Base-by-base conservation (phyloP, 495 filamentous ascomycete genomes). In the Aspergillus sclerotioniger region DNA sequence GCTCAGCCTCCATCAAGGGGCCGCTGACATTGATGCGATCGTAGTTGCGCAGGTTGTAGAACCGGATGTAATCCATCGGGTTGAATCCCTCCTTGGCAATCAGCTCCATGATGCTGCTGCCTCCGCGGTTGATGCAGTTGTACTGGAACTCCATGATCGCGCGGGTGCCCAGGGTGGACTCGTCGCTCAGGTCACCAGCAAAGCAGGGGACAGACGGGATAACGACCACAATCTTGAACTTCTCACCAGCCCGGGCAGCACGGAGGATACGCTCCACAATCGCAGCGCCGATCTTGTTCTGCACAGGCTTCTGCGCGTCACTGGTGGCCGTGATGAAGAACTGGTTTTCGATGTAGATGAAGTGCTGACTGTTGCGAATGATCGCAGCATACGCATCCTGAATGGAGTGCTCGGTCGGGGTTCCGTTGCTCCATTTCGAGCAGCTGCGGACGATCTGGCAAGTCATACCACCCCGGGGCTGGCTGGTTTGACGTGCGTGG, bases 81-180 rank as follows among this genome's bases (percentile, higher is more conserved):
- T 91, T 81, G 53, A 90, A 82, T 0, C 92, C 92, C 37, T 82
- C 83, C 60, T 84, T 84, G 50, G 80, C 79, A 54, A 96, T 81
- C 19, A 79, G 68, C 71, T 96, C 91, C 76, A 95, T 87, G 60
- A 96, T 96, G 62, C 87, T 91, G 72, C 88, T 76, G 3, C 90
- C 91, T 32, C 90, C 90, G n/a, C 94, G 84, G 71, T 87, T 92
- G 75, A 98, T 96, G 45, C 83, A 87, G 67, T 88, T 81, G 71
- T 96, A 93, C 67, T 93, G 90, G 76, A 90, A 96, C 69, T 96
- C 91, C 91, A 98, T 96, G 69, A 98, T 96, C 0, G 92, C 92
- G 1, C 93, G 82, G 10, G 93, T 96, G 8, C 90, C 89, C 3
- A 96, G 82, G 43, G 87, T 86, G 6, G 85, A 87, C 15, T 96